Evolutionary conservation across 106 monocot genomes (phyloP).

Genomic region (Allium fistulosum): DNA sequence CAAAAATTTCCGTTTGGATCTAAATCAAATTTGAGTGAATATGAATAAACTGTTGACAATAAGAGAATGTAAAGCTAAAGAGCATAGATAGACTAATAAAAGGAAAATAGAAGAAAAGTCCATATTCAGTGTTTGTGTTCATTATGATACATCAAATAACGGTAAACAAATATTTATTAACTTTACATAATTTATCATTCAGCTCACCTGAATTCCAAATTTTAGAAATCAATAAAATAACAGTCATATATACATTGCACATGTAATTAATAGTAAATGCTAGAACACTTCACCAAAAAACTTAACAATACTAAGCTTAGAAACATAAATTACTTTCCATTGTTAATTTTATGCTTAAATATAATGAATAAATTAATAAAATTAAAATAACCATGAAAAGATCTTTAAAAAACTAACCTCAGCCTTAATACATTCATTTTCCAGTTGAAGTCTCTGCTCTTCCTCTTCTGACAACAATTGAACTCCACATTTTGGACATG

Average conservation of each 20-base stretch:
- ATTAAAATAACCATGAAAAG: neutral
- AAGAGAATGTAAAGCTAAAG: too few species aligned
- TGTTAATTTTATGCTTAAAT: neutral
- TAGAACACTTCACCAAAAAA: neutral
- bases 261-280: neutral
- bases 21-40: too few species aligned
- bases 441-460: constrained; percentile 53
- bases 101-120: too few species aligned
- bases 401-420: constrained; percentile 21
- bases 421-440: constrained; percentile 46
- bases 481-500: constrained; percentile 46
- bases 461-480: constrained; percentile 30
- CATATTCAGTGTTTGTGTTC: too few species aligned
- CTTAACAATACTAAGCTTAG: neutral
- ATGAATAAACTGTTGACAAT: too few species aligned
- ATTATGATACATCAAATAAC: too few species aligned
- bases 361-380: neutral
- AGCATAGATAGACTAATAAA: too few species aligned
- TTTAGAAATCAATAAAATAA: too few species aligned
- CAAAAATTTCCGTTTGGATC: too few species aligned
- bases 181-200: too few species aligned
- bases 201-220: too few species aligned
- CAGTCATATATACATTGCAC: neutral
- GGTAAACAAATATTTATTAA: too few species aligned
- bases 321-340: neutral